Conservation (phyloP, 2,329 filamentous ascomycete genomes). For the Aspergillus fumigatus region DNA sequence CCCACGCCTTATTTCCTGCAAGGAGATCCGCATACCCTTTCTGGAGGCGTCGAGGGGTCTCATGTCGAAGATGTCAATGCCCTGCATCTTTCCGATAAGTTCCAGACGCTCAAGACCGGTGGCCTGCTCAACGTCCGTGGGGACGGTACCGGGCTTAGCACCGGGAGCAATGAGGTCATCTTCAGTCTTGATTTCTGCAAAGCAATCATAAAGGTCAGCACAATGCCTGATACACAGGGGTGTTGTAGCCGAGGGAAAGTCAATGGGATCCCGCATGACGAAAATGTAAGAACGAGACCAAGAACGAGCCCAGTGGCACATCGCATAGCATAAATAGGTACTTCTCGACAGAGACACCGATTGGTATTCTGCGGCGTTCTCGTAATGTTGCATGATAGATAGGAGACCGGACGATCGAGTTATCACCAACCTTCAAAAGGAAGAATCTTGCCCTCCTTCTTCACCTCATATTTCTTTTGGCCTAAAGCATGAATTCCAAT, state of each 20-base stretch:
- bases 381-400: background rate
- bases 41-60: constrained; percentile 87
- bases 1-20: background rate
- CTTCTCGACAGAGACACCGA: background rate
- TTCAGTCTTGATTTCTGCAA: constrained; percentile 72
- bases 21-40: constrained; percentile 56
- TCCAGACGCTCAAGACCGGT: constrained; percentile 98
- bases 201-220: constrained; percentile 6
- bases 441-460: constrained; percentile 41
- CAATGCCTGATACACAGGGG: constrained; percentile 9
- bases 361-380: background rate
- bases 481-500: constrained; percentile 18
- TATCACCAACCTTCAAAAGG: constrained; percentile 41
- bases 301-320: background rate
- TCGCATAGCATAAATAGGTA: background rate
- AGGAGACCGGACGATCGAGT: background rate
- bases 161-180: constrained; percentile 84
- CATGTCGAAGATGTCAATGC: constrained; percentile 98
- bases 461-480: constrained; percentile 37
- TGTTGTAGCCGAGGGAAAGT: background rate
- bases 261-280: background rate
- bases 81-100: constrained; percentile 99
- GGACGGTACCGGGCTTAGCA: constrained; percentile 74
- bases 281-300: background rate
- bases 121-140: constrained; percentile 90